These are phyloP conservation scores for Pythium utonaiense DNA, from an alignment of 352 stramenopile genomes.

Conservation along the genomic window DNA sequence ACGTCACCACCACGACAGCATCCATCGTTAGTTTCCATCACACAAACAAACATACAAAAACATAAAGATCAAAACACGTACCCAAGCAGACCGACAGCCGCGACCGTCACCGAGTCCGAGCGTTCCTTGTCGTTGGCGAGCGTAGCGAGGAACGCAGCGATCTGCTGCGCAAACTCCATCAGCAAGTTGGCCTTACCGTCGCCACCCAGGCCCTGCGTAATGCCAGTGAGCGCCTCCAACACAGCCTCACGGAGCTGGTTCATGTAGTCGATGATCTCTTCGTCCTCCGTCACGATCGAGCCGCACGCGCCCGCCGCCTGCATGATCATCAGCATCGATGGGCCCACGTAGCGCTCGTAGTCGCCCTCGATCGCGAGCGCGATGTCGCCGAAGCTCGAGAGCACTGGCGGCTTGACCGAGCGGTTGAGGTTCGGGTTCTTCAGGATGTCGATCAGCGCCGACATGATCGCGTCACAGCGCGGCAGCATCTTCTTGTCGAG, in stretches of 20 bases:
- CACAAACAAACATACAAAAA: conserved; percentile 17
- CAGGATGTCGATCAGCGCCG: conserved; percentile 92
- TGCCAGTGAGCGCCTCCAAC: conserved; percentile 95
- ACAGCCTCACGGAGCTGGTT: conserved; percentile 95
- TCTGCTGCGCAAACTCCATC: conserved; percentile 74
- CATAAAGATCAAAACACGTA: conserved; percentile 36
- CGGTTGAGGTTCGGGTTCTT: conserved; percentile 92
- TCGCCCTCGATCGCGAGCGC: conserved; percentile 93
- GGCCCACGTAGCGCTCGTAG: conserved; percentile 85
- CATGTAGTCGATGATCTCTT: conserved; percentile 98
- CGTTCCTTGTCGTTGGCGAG: conserved; percentile 83
- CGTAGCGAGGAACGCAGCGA: conserved; percentile 88
- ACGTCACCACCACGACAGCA: conserved; percentile 10
- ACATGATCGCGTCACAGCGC: conserved; percentile 94
- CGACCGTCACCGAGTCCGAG: conserved; percentile 86
- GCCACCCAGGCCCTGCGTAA: conserved; percentile 93
- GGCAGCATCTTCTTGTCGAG: conserved; percentile 90
- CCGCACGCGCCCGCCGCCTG: conserved; percentile 85
- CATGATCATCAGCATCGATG: conserved; percentile 83
- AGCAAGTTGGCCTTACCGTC: conserved; percentile 86
- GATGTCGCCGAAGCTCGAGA: conserved; percentile 97
- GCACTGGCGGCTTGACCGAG: conserved; percentile 94
- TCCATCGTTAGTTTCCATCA: conserved; percentile 1
- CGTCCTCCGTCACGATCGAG: conserved; percentile 90
- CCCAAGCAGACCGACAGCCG: conserved; percentile 88